Percentiles rank a stretch among this genome's conserved stretches.
Conservation (phyloP, 1,284 basidiomycete species). For the Phenoliferia sp. region DNA sequence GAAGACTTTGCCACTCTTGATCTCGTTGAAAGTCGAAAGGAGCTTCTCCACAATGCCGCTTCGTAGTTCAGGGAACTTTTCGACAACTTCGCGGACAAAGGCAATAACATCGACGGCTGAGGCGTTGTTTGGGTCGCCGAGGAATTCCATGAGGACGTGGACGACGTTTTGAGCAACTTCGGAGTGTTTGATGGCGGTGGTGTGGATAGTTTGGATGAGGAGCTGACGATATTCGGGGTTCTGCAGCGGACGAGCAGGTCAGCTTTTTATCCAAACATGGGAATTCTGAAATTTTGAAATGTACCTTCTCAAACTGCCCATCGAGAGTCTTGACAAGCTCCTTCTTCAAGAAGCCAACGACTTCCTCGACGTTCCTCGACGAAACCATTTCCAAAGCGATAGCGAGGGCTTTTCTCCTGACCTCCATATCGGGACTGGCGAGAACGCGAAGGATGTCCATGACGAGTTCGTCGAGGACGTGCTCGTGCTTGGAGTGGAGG, state of each 20-base stretch:
- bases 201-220: constrained; percentile 94
- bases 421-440: constrained; percentile 91
- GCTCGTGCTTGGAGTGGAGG: constrained; percentile 80
- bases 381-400: constrained; percentile 93
- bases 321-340: constrained; percentile 90
- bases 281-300: background rate
- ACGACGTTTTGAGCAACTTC: constrained; percentile 96
- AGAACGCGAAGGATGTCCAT: constrained; percentile 95
- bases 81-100: constrained; percentile 95
- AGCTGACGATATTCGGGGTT: constrained; percentile 92
- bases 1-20: constrained; percentile 97
- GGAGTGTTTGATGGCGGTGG: constrained; percentile 95
- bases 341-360: constrained; percentile 94
- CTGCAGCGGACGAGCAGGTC: constrained; percentile 44
- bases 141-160: constrained; percentile 96
- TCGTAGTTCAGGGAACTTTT: constrained; percentile 91
- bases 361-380: constrained; percentile 95
- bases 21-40: constrained; percentile 73
- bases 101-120: constrained; percentile 93
- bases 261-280: background rate
- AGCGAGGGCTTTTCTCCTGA: constrained; percentile 83
- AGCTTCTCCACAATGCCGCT: constrained; percentile 80
- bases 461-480: constrained; percentile 84
- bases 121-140: constrained; percentile 85
- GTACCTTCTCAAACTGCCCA: constrained; percentile 69